Evolutionary conservation across 352 stramenopile genomes (phyloP).

Genomic region (Globisporangium barbulae): DNA sequence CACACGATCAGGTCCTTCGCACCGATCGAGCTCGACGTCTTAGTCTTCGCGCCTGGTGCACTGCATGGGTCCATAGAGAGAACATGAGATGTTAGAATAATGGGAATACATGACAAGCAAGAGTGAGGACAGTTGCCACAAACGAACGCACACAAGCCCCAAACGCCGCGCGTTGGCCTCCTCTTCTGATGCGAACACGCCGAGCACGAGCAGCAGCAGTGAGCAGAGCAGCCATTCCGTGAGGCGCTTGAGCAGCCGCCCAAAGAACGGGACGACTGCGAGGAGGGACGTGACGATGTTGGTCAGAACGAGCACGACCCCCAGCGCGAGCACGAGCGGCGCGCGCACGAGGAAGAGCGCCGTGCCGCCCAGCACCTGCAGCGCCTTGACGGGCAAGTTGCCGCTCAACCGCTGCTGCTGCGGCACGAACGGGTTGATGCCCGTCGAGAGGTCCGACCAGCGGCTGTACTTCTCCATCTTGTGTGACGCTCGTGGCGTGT

Average conservation of each 20-base stretch:
- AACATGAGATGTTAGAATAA: not conserved
- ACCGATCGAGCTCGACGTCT: slow-evolving; percentile 26
- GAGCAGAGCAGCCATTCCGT: slow-evolving; percentile 73
- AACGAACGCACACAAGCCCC: slow-evolving; percentile 42
- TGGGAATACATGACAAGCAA: not conserved
- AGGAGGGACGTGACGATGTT: slow-evolving; percentile 58
- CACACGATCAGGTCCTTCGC: slow-evolving; percentile 67
- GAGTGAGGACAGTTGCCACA: not conserved
- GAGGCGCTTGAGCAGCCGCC: slow-evolving; percentile 61
- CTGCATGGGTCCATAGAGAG: not conserved
- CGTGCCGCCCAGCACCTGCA: slow-evolving; percentile 45
- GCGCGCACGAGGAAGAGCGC: slow-evolving; percentile 47
- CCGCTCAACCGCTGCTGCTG: slow-evolving; percentile 55
- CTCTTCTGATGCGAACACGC: slow-evolving; percentile 67
- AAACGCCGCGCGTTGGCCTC: slow-evolving; percentile 69
- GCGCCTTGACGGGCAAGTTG: slow-evolving; percentile 31
- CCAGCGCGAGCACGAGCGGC: slow-evolving; percentile 43
- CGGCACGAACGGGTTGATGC: slow-evolving; percentile 86
- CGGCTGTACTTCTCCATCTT: slow-evolving; percentile 86
- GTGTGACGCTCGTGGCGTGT: not conserved
- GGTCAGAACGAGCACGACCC: slow-evolving; percentile 36
- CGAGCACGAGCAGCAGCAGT: slow-evolving; percentile 58
- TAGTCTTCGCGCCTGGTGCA: slow-evolving; percentile 29
- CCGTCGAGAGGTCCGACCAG: slow-evolving; percentile 82
- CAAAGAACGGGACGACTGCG: slow-evolving; percentile 61